Evolutionary conservation across 2,329 filamentous ascomycete genomes (phyloP), one percentile per base, ranked within the genome.

Genomic region (Fusarium anguioides): DNA sequence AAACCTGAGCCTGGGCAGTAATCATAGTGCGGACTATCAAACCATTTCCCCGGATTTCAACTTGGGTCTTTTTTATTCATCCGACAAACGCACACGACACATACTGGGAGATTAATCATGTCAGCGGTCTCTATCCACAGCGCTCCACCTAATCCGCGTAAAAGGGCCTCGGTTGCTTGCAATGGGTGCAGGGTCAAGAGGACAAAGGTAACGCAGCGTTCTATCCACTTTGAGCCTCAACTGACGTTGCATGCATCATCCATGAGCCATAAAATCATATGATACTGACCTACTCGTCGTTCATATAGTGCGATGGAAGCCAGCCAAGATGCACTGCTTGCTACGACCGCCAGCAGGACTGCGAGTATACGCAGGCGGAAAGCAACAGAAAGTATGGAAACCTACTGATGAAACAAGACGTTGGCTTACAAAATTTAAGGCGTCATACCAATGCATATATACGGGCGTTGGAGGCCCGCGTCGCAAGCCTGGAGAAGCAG

Each of bases 141-240:
- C 12, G 41, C 29, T 18, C 49, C 27, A 46, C 21, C 41, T 36
- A 58, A 58, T 17, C 54, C 50, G 2, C 45, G 54, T 24, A 58
- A 58, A 33, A 42, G 54, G 39, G 54, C 54, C n/a, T 58, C 54
- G 1, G n/a, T 58, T 12, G 54, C 54, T 24, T 58, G 54, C 6
- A 58, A 58, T 8, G 54, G 54, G 1, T 58, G 54, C 5, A n/a
- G 54, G 3, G 31, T 37, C 20, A 58, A 58, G 31, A 55, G 54
- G 11, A 58, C 54, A 33, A 58, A 58, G 50, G 54, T 58, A 27
- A 4, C 15, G n/a, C 20, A 18, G 23, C 4, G 8, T n/a, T 12
- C 14, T 45, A 8, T 18, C 18, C n/a, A 4, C 8, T 5, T 24
- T 14, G 14, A 17, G 21, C 12, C 12, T 33, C 37, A 20, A 5